Base-by-base conservation (phyloP, 2,329 filamentous ascomycete genomes). In the Colletotrichum musicola region DNA sequence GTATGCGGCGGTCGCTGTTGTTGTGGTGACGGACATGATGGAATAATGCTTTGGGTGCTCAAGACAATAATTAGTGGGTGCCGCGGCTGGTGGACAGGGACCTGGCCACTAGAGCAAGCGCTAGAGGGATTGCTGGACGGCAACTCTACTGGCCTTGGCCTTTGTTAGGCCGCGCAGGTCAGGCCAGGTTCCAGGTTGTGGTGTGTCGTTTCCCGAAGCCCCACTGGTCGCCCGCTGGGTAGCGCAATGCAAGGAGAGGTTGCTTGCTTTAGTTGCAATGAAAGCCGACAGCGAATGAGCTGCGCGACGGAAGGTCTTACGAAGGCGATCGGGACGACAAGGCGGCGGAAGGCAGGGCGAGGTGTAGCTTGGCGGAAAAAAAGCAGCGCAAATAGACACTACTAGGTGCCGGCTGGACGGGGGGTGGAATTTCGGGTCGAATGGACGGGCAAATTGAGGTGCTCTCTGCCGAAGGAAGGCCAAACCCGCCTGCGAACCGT, bases 11-110 rank as follows among this genome's bases (percentile, higher is more conserved):
- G 68, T 57, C 49, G 70, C 60, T 70, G 69, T 62, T 66, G 67
- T 70, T 70, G 68, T 68, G 69, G 66, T 59, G 62, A 70, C 56
- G 67, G 67, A 67, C 67, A 58, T 67, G 68, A 66, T 61, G 66
- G 54, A 61, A 51, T 54, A 61, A 54, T 47, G 40, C 42, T 56
- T 64, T 60, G 42, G 55, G 42, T 38, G 55, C 50, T 55, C 42
- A 40, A 61, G 55, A 14, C 38, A 64, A 56, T 47, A 53, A 65
- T 61, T 69, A 56, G 56, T 66, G 66, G 65, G 40, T 60, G 62
- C 49, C 12, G 50, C 50, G 42, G 66, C 40, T 60, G 42, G 56
- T 46, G 25, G 57, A 56, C 66, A 61, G 62, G 66, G 66, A 40
- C 50, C 55, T 35, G 44, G 42, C 62, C 25, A 56, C 61, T 56